A percentile compares a stretch with the other conserved stretches of the same genome.
Evolutionary conservation across 1,284 basidiomycete species (phyloP).

Genomic region (Bondarzewia mesenterica): DNA sequence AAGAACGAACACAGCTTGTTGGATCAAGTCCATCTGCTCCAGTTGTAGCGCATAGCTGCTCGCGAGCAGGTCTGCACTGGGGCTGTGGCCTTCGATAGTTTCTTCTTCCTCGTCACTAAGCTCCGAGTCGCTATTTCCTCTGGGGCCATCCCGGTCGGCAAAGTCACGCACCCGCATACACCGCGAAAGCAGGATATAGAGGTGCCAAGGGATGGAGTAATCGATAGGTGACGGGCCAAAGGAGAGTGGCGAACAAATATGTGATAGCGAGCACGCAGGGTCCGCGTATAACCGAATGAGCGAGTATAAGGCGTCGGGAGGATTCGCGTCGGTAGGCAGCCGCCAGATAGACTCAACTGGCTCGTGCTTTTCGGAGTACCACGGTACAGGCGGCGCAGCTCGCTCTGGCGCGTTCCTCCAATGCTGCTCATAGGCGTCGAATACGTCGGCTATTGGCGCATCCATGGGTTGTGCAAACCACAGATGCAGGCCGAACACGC

Average conservation of each 20-base stretch:
- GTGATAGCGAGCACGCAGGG: conserved; percentile 55
- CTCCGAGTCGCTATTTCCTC: too few relatives aligned
- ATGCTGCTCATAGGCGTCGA: conserved; percentile 58
- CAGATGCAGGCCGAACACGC: conserved; percentile 83
- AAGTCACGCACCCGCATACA: conserved; percentile 83
- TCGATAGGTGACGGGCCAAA: conserved; percentile 75
- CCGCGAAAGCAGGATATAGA: conserved; percentile 83
- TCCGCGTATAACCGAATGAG: conserved; percentile 77
- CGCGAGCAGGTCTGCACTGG: conserved; percentile 77
- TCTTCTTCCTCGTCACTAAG: too few relatives aligned
- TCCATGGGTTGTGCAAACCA: conserved; percentile 85
- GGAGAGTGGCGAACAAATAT: conserved; percentile 58
- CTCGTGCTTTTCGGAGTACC: conserved; percentile 44
- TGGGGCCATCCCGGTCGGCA: conserved; percentile 63
- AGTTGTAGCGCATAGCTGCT: conserved; percentile 84
- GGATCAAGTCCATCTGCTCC: conserved; percentile 74
- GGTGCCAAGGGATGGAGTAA: conserved; percentile 86
- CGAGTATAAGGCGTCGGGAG: conserved; percentile 72
- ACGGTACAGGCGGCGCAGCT: conserved; percentile 58
- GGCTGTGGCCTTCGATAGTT: conserved; percentile 78
- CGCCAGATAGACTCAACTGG: conserved; percentile 22
- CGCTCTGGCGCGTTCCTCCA: conserved; percentile 33
- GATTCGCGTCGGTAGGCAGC: conserved; percentile 26
- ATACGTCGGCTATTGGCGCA: conserved; percentile 62
- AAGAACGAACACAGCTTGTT: conserved; percentile 85